These are phyloP conservation scores for Gossypium lobatum DNA, from an alignment of 441 rosid species.

Conservation along the genomic window DNA sequence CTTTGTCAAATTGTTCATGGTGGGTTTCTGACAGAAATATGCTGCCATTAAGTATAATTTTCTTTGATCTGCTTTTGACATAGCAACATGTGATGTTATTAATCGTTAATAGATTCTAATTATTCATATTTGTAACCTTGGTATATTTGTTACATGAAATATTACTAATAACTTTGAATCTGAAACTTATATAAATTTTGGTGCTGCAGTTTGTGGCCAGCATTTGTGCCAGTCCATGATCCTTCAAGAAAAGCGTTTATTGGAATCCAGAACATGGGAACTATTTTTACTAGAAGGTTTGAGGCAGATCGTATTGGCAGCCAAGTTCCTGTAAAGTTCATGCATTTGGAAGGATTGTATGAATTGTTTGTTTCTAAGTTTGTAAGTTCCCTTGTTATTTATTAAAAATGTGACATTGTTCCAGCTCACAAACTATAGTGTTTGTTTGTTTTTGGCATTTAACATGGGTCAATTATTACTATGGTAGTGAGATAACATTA, in stretches of 20 bases:
- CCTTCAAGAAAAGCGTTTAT: constrained; percentile 91
- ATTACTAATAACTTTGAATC: constrained; percentile 6
- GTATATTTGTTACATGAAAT: constrained; percentile 8
- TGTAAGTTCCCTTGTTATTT: constrained; percentile 48
- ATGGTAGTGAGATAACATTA: background rate
- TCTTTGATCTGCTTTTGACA: background rate
- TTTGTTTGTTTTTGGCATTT: background rate
- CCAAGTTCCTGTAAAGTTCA: constrained; percentile 93
- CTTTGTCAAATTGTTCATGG: constrained; percentile 92
- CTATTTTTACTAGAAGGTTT: constrained; percentile 86
- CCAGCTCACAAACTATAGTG: background rate
- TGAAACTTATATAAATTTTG: constrained; percentile 14
- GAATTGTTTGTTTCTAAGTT: constrained; percentile 95
- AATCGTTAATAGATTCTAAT: background rate
- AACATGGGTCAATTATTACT: background rate
- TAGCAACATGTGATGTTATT: background rate
- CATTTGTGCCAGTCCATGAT: constrained; percentile 96
- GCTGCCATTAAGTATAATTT: background rate
- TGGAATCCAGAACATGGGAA: constrained; percentile 94
- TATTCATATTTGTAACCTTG: background rate
- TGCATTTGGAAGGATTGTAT: constrained; percentile 96
- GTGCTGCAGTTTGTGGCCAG: constrained; percentile 83
- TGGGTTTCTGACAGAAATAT: constrained; percentile 31
- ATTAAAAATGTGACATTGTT: background rate
- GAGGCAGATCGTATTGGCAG: constrained; percentile 92